phyloP scores from a whole-genome alignment of 2,329 filamentous ascomycete genomes.

The Dactylellina leptospora region DNA sequence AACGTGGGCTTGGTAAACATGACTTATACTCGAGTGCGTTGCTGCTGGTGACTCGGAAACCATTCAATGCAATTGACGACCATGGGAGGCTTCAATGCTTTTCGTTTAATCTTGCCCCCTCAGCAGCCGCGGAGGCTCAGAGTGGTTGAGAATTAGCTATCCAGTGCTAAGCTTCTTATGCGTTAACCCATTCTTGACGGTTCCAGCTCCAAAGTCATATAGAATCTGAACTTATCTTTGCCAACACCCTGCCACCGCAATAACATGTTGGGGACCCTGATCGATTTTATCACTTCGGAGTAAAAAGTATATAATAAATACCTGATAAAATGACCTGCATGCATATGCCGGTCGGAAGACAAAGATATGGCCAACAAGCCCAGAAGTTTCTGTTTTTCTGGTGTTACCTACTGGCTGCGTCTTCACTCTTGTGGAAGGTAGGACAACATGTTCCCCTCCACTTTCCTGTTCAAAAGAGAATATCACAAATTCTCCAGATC shows the following conservation, averaged over 20 bases:
- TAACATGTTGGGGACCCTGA: not conserved
- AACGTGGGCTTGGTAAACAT: too few relatives aligned
- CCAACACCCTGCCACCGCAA: not conserved
- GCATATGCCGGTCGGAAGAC: slow-evolving; percentile 29
- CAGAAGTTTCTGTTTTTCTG: slow-evolving; percentile 33
- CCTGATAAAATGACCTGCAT: too few relatives aligned
- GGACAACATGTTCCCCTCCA: slow-evolving; percentile 30
- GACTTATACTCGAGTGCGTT: too few relatives aligned
- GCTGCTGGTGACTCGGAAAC: too few relatives aligned
- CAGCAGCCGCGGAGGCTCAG: too few relatives aligned
- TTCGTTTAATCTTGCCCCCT: slow-evolving; percentile 5
- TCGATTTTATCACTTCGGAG: slow-evolving; percentile 9
- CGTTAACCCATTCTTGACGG: slow-evolving; percentile 15
- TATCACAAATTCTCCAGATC: slow-evolving; percentile 39
- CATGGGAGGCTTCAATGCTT: slow-evolving; percentile 17
- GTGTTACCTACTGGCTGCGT: slow-evolving; percentile 29
- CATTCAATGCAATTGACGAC: too few relatives aligned
- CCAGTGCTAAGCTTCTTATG: slow-evolving; percentile 2
- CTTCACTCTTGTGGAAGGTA: slow-evolving; percentile 29
- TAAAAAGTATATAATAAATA: too few relatives aligned
- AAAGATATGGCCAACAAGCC: slow-evolving; percentile 10
- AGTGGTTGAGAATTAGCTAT: not conserved
- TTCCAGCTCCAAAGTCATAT: too few relatives aligned
- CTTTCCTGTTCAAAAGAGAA: slow-evolving; percentile 6
- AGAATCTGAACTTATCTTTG: too few relatives aligned